phyloP scores from a whole-genome alignment of 179 eudicot genomes.

The Monotropa hypopitys region DNA sequence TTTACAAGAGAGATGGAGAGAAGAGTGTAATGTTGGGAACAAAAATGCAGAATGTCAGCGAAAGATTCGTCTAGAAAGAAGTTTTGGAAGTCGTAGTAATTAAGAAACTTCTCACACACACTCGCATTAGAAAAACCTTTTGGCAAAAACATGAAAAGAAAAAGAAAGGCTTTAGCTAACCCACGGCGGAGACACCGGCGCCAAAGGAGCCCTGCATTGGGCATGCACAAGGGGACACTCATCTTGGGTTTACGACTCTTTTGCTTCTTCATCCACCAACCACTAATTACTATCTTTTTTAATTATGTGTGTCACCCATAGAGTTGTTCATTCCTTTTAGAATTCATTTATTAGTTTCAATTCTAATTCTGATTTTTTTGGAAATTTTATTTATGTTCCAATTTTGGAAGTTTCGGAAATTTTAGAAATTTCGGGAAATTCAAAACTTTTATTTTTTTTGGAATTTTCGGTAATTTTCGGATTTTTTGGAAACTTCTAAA shows the following conservation, averaged over 20 bases:
- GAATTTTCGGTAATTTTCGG: too few species aligned
- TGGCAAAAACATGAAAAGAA: background rate
- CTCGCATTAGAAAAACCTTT: conserved; percentile 7
- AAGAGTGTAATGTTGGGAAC: conserved; percentile 33
- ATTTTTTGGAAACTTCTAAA: too few species aligned
- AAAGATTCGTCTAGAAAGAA: conserved; percentile 25
- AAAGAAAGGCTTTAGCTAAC: background rate
- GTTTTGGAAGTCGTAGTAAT: conserved; percentile 22
- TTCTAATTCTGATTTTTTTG: too few species aligned
- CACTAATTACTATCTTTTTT: background rate
- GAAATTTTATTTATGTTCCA: too few species aligned
- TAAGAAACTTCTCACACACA: conserved; percentile 7
- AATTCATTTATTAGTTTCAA: too few species aligned
- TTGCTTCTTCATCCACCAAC: background rate
- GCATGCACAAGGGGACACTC: conserved; percentile 39
- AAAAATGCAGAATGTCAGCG: conserved; percentile 66
- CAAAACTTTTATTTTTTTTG: too few species aligned
- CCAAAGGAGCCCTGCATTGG: conserved; percentile 45
- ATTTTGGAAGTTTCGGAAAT: too few species aligned
- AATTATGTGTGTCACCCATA: background rate
- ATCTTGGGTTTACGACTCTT: conserved; percentile 33
- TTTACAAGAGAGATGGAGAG: background rate
- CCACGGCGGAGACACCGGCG: conserved; percentile 69
- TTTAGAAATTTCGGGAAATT: too few species aligned
- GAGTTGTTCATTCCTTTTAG: too few species aligned